A percentile compares a stretch with the other conserved stretches of the same genome.
Conservation (phyloP, 768 basidiomycete genomes). For the Leucosporidium yakuticum region DNA sequence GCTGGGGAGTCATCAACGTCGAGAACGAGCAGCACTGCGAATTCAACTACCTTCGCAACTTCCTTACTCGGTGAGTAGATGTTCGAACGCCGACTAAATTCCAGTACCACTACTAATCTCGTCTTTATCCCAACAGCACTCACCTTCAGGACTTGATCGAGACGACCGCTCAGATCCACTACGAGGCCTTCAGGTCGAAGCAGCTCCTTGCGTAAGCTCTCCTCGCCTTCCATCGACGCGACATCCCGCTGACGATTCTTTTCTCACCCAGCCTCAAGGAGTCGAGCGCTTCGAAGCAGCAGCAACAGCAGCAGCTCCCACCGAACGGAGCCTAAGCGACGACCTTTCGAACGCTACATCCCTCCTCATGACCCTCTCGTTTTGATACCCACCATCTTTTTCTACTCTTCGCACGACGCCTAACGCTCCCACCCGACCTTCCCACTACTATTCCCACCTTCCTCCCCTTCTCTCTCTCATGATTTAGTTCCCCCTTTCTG, state of each 20-base stretch:
- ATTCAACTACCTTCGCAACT: constrained; percentile 94
- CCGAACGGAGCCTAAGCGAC: background rate
- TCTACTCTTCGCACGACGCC: too few relatives aligned
- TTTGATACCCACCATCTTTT: too few relatives aligned
- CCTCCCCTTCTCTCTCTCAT: too few relatives aligned
- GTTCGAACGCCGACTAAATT: background rate
- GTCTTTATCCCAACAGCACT: constrained; percentile 53
- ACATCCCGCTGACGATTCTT: too few relatives aligned
- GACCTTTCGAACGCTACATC: too few relatives aligned
- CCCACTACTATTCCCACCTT: too few relatives aligned
- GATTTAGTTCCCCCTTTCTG: too few relatives aligned
- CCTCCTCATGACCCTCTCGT: too few relatives aligned
- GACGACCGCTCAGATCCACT: constrained; percentile 97
- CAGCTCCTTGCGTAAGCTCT: constrained; percentile 67
- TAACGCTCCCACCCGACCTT: too few relatives aligned
- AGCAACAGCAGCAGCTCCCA: background rate
- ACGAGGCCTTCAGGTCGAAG: constrained; percentile 98
- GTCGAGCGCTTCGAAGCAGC: constrained; percentile 10
- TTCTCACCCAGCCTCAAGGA: background rate
- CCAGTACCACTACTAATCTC: background rate
- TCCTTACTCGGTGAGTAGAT: constrained; percentile 69
- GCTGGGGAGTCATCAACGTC: constrained; percentile 97
- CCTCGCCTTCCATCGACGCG: too few relatives aligned
- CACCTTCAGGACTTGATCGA: constrained; percentile 98
- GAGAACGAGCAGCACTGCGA: constrained; percentile 97